Base-by-base conservation (phyloP, 2,329 filamentous ascomycete genomes). In the Alternaria viburni region DNA sequence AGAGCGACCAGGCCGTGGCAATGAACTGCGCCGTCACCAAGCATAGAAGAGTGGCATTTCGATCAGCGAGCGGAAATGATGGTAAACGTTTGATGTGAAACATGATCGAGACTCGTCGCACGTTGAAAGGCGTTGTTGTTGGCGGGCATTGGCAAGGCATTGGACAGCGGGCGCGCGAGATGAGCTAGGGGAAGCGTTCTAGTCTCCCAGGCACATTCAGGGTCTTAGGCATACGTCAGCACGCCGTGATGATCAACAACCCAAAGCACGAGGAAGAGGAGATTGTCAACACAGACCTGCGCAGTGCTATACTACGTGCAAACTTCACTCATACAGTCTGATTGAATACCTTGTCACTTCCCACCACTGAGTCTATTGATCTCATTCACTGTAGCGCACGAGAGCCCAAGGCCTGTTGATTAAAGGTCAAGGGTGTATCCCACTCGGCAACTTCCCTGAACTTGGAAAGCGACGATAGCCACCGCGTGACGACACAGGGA, bases 371-470 rank as follows among this genome's bases (percentile, higher is more conserved):
- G n/a, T 15, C 15, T 13, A 25, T 19, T 2, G 41, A 41, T 13
- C 19, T 21, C n/a, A 28, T 47, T 21, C 25, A 21, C 41, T n/a
- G 19, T 49, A 19, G 54, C 36, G 41, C 36, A 58, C 9, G 28
- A 25, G 19, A 28, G 17, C 30, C 44, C 28, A 43, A 10, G 36
- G 26, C 28, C 30, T 49, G 26, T 50, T 51, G 56, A 49, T 49
- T 46, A 44, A 32, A 45, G 43, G 54, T 54, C 61, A 54, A 66
- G 61, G 64, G 64, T 64, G 32, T 55, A 66, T 66, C 64, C 64
- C 64, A 64, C 57, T 66, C 57, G 56, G 49, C 60, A 28, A 50
- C 59, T 61, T 60, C 43, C 54, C 54, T 61, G 54, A 36, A 36
- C 32, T 36, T 36, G 32, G 32, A 57, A 60, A 58, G 47, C 58